These are phyloP conservation scores for Euphorbia pulcherrima DNA, from an alignment of 345 rosid species.

Conservation along the genomic window DNA sequence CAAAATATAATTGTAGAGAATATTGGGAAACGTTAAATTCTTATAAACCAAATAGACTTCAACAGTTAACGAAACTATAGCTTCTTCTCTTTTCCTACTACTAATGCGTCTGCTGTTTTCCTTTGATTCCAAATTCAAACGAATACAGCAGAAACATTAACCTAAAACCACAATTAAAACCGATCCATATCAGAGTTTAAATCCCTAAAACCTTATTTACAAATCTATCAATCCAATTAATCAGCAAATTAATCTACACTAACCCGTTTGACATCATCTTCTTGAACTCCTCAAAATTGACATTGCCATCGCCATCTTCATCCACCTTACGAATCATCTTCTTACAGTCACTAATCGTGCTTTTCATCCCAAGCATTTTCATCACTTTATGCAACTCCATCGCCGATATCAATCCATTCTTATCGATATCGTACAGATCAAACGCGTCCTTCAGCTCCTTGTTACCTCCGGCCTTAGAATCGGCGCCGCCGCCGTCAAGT, in stretches of 20 bases:
- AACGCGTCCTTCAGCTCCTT: slow-evolving; percentile 80
- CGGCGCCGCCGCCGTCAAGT: slow-evolving; percentile 10
- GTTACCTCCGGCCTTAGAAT: slow-evolving; percentile 6
- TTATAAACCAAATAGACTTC: neutral
- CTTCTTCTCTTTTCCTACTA: neutral
- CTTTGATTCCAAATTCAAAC: neutral
- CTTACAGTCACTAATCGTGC: slow-evolving; percentile 55
- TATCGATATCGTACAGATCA: slow-evolving; percentile 72
- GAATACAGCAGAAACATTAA: neutral
- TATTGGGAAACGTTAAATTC: neutral
- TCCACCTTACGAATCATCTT: slow-evolving; percentile 90
- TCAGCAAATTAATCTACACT: neutral
- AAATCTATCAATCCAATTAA: neutral
- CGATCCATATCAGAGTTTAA: neutral
- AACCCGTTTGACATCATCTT: slow-evolving; percentile 61
- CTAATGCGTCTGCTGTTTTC: neutral
- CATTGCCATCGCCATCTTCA: slow-evolving; percentile 83
- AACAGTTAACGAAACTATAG: neutral
- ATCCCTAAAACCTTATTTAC: neutral
- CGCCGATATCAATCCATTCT: slow-evolving; percentile 77
- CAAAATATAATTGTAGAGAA: neutral
- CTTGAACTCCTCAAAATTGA: slow-evolving; percentile 92
- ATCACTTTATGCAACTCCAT: slow-evolving; percentile 68
- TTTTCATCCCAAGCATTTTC: slow-evolving; percentile 75
- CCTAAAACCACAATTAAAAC: neutral